phyloP scores from a whole-genome alignment of 495 filamentous ascomycete genomes.

The Aspergillus baeticus region DNA sequence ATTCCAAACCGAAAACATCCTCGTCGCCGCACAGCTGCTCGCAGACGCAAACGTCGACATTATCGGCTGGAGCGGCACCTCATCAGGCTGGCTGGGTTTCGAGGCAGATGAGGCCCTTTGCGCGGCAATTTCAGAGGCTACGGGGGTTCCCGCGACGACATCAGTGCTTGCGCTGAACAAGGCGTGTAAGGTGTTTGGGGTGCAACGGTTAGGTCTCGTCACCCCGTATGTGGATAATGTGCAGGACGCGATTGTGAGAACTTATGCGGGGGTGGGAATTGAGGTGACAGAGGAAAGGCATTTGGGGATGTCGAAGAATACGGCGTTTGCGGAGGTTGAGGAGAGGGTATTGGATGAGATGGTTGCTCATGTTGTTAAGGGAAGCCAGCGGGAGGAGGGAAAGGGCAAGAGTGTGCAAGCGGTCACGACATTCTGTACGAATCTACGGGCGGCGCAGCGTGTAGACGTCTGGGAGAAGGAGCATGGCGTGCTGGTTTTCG shows the following conservation, averaged over 20 bases:
- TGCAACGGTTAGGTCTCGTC: neutral
- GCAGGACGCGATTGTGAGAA: neutral
- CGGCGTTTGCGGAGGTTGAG: neutral
- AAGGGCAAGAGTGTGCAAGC: neutral
- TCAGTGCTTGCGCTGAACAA: constrained; percentile 5
- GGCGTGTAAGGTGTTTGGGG: neutral
- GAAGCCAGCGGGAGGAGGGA: no score
- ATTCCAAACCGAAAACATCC: constrained; percentile 6
- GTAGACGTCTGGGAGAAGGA: constrained; percentile 1
- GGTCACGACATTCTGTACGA: constrained; percentile 1
- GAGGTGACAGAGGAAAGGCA: neutral
- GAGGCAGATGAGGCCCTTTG: neutral
- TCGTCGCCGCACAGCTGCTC: constrained; percentile 4
- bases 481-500: constrained; percentile 5
- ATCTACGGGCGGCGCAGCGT: constrained; percentile 7
- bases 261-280: neutral
- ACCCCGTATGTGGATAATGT: constrained; percentile 5
- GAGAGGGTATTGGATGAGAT: neutral
- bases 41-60: constrained; percentile 5
- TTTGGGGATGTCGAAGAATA: constrained; percentile 1
- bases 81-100: constrained; percentile 5
- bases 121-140: neutral
- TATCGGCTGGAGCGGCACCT: constrained; percentile 7
- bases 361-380: constrained; percentile 1
- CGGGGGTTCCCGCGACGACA: neutral